Base-by-base conservation (phyloP, 441 rosid genomes). In the Kokia cookei region DNA sequence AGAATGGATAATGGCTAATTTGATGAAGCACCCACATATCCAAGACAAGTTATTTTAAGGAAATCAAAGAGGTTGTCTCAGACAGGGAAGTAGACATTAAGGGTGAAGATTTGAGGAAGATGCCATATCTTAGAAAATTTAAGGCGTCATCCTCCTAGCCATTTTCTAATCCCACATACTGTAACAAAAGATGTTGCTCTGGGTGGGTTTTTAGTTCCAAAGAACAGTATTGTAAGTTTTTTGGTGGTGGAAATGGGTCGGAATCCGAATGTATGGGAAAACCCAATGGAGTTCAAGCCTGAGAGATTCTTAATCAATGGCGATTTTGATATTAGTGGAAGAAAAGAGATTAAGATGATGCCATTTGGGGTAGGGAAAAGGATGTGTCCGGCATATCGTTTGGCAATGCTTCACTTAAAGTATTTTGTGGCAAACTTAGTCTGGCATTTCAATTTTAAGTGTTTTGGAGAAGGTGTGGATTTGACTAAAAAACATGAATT, bases 1-100 rank as follows among this genome's bases (percentile, higher is more conserved):
- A 65, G 81, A 79, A 68, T 82, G 85, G 82, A 79, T 82, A 14
- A 57, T 82, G 83, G 85, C 79, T 29, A 15, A 77, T 14, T 45
- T 77, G 73, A 81, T 72, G 75, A 78, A 81, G 61, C 65, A 82
- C 57, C 82, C 71, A 26, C 73, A 78, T 71, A 74, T 82, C n/a
- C 82, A 82, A 74, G 58, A 82, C 6, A 82, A 77, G 10, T 71
- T 77, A 0, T 77, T 71, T 71, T 40, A 69, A 45, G 48, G 83
- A 82, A 17, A 79, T 77, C 35, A 77, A 68, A 71, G 80, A 76
- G 55, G 59, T 79, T 0, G 9, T 73, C 0, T 53, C 15, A 27
- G 79, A 74, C 24, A 79, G 73, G 69, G 73, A 42, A 53, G 1
- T 10, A n/a, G 68, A 72, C 48, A 77, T 77, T 4, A 77, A 22